Conservation (phyloP, 257 asterid species). For the Cordia subcordata region DNA sequence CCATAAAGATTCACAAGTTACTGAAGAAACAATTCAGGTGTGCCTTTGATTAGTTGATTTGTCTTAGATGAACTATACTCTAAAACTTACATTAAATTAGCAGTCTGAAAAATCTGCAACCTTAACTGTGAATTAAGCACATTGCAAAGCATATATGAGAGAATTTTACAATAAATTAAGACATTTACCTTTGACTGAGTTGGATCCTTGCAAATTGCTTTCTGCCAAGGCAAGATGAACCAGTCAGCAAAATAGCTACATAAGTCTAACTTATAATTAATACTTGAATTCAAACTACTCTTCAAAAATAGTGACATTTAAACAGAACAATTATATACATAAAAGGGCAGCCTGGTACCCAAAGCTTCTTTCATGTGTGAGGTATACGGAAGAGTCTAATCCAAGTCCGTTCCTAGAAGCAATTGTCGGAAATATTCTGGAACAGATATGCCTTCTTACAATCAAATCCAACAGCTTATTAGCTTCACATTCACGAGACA, state of each 20-base stretch:
- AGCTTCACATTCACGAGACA: too few species aligned
- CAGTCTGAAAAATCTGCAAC: neutral
- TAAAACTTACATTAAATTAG: neutral
- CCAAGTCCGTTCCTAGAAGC: too few species aligned
- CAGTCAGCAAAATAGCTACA: neutral
- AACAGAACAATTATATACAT: too few species aligned
- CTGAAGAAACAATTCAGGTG: neutral
- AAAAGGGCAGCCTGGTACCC: neutral
- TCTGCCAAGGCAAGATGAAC: conserved; percentile 45
- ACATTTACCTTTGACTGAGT: conserved; percentile 60
- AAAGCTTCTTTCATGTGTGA: too few species aligned
- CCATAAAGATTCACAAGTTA: neutral
- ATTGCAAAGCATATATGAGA: neutral
- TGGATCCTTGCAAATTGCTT: conserved; percentile 78
- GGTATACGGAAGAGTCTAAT: too few species aligned
- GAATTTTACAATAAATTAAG: neutral
- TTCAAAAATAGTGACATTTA: neutral
- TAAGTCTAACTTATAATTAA: conserved; percentile 11
- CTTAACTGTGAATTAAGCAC: conserved; percentile 3
- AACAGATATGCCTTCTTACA: too few species aligned
- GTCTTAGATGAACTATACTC: neutral
- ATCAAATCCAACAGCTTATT: too few species aligned
- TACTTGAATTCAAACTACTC: conserved; percentile 1
- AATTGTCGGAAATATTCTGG: too few species aligned
- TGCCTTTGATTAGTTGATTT: neutral